Conservation (phyloP, 352 stramenopile species). For the Phytopythium oedochilum region DNA sequence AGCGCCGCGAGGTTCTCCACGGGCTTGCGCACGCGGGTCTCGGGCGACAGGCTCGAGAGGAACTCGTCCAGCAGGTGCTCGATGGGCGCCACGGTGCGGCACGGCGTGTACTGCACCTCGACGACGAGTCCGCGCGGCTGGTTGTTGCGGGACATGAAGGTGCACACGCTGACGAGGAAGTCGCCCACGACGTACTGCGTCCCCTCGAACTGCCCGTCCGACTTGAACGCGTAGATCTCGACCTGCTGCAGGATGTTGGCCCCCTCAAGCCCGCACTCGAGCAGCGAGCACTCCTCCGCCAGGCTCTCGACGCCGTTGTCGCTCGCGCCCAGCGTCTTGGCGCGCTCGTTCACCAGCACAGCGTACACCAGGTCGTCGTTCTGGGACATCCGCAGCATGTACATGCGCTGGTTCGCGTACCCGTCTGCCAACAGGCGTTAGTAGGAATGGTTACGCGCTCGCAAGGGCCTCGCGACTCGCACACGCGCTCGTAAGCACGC, state of each 20-base stretch:
- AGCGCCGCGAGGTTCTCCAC: slow-evolving; percentile 56
- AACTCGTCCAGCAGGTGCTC: slow-evolving; percentile 87
- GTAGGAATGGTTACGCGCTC: neutral
- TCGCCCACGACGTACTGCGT: slow-evolving; percentile 81
- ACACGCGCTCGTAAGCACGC: too few relatives aligned
- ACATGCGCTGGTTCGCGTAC: slow-evolving; percentile 87
- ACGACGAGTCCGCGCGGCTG: slow-evolving; percentile 72
- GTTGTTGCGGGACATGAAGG: slow-evolving; percentile 85
- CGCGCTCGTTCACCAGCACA: slow-evolving; percentile 75
- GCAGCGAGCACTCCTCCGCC: slow-evolving; percentile 72
- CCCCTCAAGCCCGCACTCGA: slow-evolving; percentile 81
- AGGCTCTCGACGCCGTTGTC: slow-evolving; percentile 73
- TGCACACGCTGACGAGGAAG: slow-evolving; percentile 83
- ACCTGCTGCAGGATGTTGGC: slow-evolving; percentile 85
- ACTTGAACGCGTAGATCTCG: slow-evolving; percentile 88
- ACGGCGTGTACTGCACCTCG: slow-evolving; percentile 83
- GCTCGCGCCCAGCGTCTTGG: slow-evolving; percentile 41
- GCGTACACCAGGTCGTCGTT: slow-evolving; percentile 85
- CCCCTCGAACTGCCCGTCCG: slow-evolving; percentile 83
- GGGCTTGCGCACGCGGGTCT: slow-evolving; percentile 70
- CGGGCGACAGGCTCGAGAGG: slow-evolving; percentile 55
- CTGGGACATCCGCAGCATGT: slow-evolving; percentile 87
- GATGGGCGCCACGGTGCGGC: slow-evolving; percentile 66
- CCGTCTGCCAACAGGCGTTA: slow-evolving; percentile 26
- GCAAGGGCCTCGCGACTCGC: neutral